Conservation (phyloP, 176 grass and related monocot genomes). For the Cenchrus americanus region DNA sequence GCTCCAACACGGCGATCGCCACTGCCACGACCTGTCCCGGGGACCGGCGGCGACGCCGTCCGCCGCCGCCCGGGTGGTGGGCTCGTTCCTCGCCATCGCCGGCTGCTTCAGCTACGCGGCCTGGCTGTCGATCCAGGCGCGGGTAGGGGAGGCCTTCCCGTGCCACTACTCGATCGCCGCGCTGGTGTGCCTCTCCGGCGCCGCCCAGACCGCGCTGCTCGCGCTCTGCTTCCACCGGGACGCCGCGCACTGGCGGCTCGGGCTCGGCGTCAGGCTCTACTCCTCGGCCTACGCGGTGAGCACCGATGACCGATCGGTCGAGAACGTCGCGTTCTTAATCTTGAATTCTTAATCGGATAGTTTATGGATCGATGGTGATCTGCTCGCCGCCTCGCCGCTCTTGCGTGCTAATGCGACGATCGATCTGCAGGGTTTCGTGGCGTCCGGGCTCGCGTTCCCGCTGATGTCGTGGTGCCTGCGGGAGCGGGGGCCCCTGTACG, state of each 20-base stretch:
- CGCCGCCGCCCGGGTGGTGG: conserved; percentile 12
- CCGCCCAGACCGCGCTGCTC: conserved; percentile 40
- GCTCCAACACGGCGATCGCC: not conserved
- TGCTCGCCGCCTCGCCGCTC: too few species aligned
- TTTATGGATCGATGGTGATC: too few species aligned
- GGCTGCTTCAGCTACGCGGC: conserved; percentile 60
- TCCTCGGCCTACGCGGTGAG: conserved; percentile 52
- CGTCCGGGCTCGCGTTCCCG: conserved; percentile 50
- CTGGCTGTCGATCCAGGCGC: conserved; percentile 63
- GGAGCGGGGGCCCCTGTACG: conserved; percentile 57
- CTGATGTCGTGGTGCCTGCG: conserved; percentile 66
- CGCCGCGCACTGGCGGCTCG: conserved; percentile 45
- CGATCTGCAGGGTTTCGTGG: conserved; percentile 47
- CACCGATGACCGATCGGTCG: not conserved
- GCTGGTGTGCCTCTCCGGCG: conserved; percentile 55
- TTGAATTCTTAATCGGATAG: too few species aligned
- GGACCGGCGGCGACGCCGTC: not conserved
- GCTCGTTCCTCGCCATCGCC: conserved; percentile 52
- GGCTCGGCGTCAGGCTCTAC: conserved; percentile 54
- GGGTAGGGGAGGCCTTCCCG: conserved; percentile 48
- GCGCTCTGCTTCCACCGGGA: conserved; percentile 46
- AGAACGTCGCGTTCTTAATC: not conserved
- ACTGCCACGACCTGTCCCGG: not conserved
- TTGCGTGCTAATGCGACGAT: too few species aligned
- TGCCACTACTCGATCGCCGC: conserved; percentile 70